These are phyloP conservation scores for Phialocephala subalpina DNA, from an alignment of 2,329 filamentous ascomycete species.

Conservation along the genomic window DNA sequence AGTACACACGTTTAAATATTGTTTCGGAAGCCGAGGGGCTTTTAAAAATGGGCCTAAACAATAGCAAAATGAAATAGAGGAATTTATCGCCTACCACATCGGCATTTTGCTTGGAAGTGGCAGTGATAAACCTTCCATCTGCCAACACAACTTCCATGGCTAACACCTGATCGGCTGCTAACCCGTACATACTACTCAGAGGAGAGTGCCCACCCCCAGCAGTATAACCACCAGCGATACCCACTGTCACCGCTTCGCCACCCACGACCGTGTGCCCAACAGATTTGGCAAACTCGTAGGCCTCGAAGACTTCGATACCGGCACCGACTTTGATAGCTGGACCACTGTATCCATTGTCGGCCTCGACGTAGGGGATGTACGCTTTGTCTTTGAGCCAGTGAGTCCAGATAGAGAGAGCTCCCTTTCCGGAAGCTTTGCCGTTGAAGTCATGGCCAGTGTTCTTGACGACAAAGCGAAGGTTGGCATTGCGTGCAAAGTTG, in stretches of 20 bases:
- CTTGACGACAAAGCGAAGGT: slow-evolving; percentile 47
- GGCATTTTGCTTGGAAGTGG: slow-evolving; percentile 57
- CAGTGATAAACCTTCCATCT: slow-evolving; percentile 55
- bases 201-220: slow-evolving; percentile 68
- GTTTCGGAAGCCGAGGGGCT: too few species aligned
- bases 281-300: slow-evolving; percentile 52
- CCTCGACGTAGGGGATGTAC: slow-evolving; percentile 52
- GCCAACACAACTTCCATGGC: slow-evolving; percentile 64
- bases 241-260: slow-evolving; percentile 61
- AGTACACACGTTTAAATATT: too few species aligned
- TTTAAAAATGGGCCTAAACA: too few species aligned
- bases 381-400: slow-evolving; percentile 52
- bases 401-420: slow-evolving; percentile 61
- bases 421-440: slow-evolving; percentile 43
- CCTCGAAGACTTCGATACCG: slow-evolving; percentile 54
- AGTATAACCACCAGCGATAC: slow-evolving; percentile 57
- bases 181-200: slow-evolving; percentile 59
- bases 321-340: slow-evolving; percentile 61
- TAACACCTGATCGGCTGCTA: slow-evolving; percentile 69
- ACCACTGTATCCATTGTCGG: slow-evolving; percentile 50
- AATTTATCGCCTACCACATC: too few species aligned
- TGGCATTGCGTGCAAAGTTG: slow-evolving; percentile 45
- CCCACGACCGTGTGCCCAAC: slow-evolving; percentile 59
- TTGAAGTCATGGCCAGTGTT: slow-evolving; percentile 57
- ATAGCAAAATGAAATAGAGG: too few species aligned